phyloP scores from a whole-genome alignment of 768 basidiomycete species.

The Suillus luteus region DNA sequence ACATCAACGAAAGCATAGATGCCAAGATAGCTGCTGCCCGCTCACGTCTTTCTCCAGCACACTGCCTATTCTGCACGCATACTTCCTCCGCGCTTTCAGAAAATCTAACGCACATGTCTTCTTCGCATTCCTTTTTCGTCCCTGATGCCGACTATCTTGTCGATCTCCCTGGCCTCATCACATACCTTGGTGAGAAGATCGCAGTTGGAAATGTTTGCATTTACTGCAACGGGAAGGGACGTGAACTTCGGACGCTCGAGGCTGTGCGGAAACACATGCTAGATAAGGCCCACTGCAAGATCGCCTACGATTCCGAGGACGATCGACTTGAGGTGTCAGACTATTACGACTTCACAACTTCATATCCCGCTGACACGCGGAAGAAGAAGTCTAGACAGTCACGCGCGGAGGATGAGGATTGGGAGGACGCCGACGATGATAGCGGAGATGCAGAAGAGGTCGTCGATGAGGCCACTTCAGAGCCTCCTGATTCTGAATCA shows the following conservation, averaged over 20 bases:
- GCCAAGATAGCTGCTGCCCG: slow-evolving; percentile 74
- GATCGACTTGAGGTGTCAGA: slow-evolving; percentile 90
- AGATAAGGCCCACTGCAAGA: slow-evolving; percentile 96
- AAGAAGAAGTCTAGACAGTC: slow-evolving; percentile 23
- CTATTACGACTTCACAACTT: slow-evolving; percentile 87
- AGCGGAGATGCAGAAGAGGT: slow-evolving; percentile 29
- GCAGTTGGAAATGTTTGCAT: slow-evolving; percentile 93
- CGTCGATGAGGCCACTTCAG: slow-evolving; percentile 42
- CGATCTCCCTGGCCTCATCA: slow-evolving; percentile 79
- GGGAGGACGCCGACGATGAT: slow-evolving; percentile 38
- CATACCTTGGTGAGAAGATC: slow-evolving; percentile 90
- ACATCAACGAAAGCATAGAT: slow-evolving; percentile 60
- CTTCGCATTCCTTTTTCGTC: slow-evolving; percentile 89
- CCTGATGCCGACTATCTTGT: slow-evolving; percentile 91
- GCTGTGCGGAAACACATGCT: slow-evolving; percentile 95
- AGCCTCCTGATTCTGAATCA: slow-evolving; percentile 36
- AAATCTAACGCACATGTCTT: slow-evolving; percentile 87
- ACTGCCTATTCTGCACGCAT: slow-evolving; percentile 86
- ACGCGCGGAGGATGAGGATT: slow-evolving; percentile 40
- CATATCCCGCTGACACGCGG: slow-evolving; percentile 59
- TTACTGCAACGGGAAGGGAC: slow-evolving; percentile 80
- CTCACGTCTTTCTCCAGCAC: slow-evolving; percentile 55
- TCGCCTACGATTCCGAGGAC: slow-evolving; percentile 80
- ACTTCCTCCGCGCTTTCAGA: slow-evolving; percentile 53
- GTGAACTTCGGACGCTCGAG: slow-evolving; percentile 80